These are phyloP conservation scores for Begonia fuchsioides DNA, from an alignment of 306 rosid genomes.

Conservation along the genomic window DNA sequence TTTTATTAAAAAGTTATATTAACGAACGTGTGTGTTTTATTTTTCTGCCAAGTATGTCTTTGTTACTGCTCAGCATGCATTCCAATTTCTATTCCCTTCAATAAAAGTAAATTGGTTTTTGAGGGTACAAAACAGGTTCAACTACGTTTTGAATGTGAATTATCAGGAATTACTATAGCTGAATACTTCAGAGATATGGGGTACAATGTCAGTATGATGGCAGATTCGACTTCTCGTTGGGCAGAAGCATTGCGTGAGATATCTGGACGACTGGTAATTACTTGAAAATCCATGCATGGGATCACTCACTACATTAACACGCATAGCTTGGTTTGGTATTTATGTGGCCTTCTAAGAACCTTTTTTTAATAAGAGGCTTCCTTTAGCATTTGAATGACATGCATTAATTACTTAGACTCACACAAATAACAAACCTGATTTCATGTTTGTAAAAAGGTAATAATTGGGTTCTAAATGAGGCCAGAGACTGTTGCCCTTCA, in stretches of 20 bases:
- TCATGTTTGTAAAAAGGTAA: no score
- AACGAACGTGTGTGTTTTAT: background rate
- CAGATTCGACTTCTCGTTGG: conserved; percentile 99
- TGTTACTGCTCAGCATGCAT: background rate
- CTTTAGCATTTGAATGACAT: no score
- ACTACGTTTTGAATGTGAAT: conserved; percentile 12
- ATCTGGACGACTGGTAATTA: conserved; percentile 87
- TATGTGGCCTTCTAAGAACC: no score
- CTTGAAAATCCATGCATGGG: no score
- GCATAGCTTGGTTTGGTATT: no score
- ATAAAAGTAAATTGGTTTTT: background rate
- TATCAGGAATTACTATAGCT: conserved; percentile 88
- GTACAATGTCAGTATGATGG: conserved; percentile 99
- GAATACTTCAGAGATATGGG: conserved; percentile 99
- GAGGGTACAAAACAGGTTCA: background rate
- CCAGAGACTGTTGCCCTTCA: no score
- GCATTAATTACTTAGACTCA: no score
- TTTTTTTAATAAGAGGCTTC: no score
- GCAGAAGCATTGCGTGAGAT: conserved; percentile 99
- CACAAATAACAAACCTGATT: no score
- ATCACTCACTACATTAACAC: no score
- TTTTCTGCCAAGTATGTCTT: background rate
- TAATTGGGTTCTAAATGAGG: no score
- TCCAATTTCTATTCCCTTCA: background rate
- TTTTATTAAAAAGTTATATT: background rate